Percentiles rank a stretch among this genome's conserved stretches.
Conservation (phyloP, 2,329 filamentous ascomycete genomes). For the Lachnum nothofagi region DNA sequence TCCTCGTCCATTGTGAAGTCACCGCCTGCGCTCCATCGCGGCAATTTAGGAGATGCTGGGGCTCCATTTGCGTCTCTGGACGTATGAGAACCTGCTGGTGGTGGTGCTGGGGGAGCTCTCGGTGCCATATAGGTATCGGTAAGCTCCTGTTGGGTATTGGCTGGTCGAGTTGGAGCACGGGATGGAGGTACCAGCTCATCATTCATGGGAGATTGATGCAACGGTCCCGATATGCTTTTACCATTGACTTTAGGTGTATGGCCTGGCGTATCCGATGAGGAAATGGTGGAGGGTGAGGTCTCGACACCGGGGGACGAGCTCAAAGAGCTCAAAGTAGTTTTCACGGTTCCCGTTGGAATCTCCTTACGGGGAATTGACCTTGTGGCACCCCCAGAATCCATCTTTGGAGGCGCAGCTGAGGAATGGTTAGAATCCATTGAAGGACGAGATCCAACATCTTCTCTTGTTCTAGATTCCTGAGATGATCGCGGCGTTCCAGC, state of each 20-base stretch:
- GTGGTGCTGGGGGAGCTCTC: slow-evolving; percentile 31
- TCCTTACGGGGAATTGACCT: slow-evolving; percentile 60
- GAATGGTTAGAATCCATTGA: slow-evolving; percentile 33
- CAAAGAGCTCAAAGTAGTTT: slow-evolving; percentile 24
- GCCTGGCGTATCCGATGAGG: slow-evolving; percentile 30
- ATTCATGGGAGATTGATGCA: slow-evolving; percentile 22
- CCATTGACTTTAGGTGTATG: slow-evolving; percentile 31
- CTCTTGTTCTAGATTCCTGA: slow-evolving; percentile 52
- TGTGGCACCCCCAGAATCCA: slow-evolving; percentile 49
- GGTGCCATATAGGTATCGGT: slow-evolving; percentile 34
- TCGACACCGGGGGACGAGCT: slow-evolving; percentile 30
- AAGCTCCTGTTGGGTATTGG: slow-evolving; percentile 39
- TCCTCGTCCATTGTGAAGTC: slow-evolving; percentile 96
- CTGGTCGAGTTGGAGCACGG: slow-evolving; percentile 32
- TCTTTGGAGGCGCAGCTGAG: slow-evolving; percentile 44
- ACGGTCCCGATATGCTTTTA: slow-evolving; percentile 30
- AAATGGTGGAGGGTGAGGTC: slow-evolving; percentile 30
- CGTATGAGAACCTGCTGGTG: slow-evolving; percentile 16
- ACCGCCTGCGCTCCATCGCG: slow-evolving; percentile 71
- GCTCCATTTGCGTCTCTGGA: slow-evolving; percentile 41
- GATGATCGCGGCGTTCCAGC: slow-evolving; percentile 48
- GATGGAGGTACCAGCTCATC: slow-evolving; percentile 26
- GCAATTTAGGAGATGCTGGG: slow-evolving; percentile 58
- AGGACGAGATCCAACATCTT: slow-evolving; percentile 45
- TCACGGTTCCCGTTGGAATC: slow-evolving; percentile 32